Conservation (phyloP, 2,329 filamentous ascomycete genomes). For the Xylaria sp. region DNA sequence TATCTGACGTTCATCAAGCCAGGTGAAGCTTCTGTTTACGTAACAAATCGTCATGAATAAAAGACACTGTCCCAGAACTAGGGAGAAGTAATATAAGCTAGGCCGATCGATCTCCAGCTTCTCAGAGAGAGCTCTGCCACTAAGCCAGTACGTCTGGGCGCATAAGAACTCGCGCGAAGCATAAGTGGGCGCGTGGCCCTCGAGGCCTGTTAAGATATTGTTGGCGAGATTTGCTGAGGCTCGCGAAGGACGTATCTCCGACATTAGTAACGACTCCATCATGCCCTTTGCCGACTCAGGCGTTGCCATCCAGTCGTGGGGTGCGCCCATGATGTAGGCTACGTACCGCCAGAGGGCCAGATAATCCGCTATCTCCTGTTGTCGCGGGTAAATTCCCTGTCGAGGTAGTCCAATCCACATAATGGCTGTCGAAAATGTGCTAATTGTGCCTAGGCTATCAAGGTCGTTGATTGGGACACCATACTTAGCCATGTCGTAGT, state of each 20-base stretch:
- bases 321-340: slow-evolving; percentile 75
- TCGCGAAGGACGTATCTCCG: slow-evolving; percentile 72
- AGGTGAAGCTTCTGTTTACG: slow-evolving; percentile 52
- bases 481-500: slow-evolving; percentile 68
- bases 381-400: slow-evolving; percentile 73
- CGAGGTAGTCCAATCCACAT: slow-evolving; percentile 74
- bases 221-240: slow-evolving; percentile 74
- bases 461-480: slow-evolving; percentile 80
- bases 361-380: slow-evolving; percentile 74
- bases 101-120: slow-evolving; percentile 68
- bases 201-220: slow-evolving; percentile 78
- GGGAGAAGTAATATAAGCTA: slow-evolving; percentile 64
- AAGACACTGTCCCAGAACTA: slow-evolving; percentile 73
- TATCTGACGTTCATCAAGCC: slow-evolving; percentile 61
- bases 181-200: slow-evolving; percentile 71
- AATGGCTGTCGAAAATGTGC: slow-evolving; percentile 73
- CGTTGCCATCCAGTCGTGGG: slow-evolving; percentile 66
- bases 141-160: slow-evolving; percentile 75
- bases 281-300: slow-evolving; percentile 65
- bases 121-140: slow-evolving; percentile 71
- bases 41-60: slow-evolving; percentile 69
- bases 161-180: slow-evolving; percentile 73
- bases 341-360: slow-evolving; percentile 81
- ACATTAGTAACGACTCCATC: slow-evolving; percentile 74
- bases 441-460: slow-evolving; percentile 77